phyloP scores from a whole-genome alignment of 306 rosid genomes.

The Sechiopsis laciniata region DNA sequence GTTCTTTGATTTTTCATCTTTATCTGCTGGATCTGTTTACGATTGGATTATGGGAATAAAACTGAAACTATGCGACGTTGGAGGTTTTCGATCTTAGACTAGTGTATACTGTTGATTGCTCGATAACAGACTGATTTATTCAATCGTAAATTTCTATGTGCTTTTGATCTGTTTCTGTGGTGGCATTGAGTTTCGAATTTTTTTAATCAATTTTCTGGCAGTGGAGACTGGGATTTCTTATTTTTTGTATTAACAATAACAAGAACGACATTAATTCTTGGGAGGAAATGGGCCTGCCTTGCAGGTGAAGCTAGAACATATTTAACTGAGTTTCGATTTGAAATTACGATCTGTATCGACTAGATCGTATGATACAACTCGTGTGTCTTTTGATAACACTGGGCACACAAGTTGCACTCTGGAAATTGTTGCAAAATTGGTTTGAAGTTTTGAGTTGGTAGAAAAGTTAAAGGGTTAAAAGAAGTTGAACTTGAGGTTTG shows the following conservation, averaged over 20 bases:
- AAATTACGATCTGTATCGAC: too few relatives aligned
- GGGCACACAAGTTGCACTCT: background rate
- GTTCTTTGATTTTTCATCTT: conserved; percentile 7
- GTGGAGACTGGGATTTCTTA: background rate
- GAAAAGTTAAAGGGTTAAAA: background rate
- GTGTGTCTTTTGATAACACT: too few relatives aligned
- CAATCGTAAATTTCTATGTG: background rate
- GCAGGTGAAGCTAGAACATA: conserved; percentile 12
- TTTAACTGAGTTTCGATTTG: background rate
- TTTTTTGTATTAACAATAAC: background rate
- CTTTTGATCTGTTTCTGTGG: conserved; percentile 18
- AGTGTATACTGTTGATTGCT: background rate
- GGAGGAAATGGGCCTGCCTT: conserved; percentile 11
- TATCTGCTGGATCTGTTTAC: conserved; percentile 28
- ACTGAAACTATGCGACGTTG: conserved; percentile 3
- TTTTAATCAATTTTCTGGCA: background rate
- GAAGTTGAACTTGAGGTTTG: background rate
- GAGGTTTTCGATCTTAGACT: background rate
- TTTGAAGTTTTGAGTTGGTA: conserved; percentile 1
- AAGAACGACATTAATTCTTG: conserved; percentile 4
- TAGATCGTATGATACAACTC: too few relatives aligned
- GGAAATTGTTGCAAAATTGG: background rate
- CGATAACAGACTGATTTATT: background rate
- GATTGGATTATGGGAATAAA: background rate
- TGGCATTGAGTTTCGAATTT: background rate